Conservation (phyloP, 805 yeast genomes). For the Metschnikowia lunata region DNA sequence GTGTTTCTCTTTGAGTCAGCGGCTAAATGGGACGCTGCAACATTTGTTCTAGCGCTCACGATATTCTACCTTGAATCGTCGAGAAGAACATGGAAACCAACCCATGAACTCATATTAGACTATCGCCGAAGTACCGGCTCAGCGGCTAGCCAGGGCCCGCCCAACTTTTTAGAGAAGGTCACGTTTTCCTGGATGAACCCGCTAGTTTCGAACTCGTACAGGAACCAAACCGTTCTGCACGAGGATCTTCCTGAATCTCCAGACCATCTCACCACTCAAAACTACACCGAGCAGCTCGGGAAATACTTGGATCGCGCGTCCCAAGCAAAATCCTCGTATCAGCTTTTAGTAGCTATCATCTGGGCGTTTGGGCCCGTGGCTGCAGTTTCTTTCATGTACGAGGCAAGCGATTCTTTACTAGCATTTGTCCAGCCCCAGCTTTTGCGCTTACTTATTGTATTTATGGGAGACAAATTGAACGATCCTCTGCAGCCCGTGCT, state of each 20-base stretch:
- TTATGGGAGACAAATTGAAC: conserved; percentile 41
- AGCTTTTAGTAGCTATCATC: conserved; percentile 18
- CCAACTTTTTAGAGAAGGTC: conserved; percentile 35
- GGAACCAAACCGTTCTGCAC: conserved; percentile 28
- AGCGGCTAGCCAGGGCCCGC: conserved; percentile 12
- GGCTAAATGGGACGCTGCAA: conserved; percentile 2
- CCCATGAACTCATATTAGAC: conserved; percentile 31
- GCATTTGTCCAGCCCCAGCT: conserved; percentile 81
- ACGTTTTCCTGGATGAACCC: conserved; percentile 49
- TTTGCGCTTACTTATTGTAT: conserved; percentile 59
- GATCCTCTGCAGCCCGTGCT: conserved; percentile 14
- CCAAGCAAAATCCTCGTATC: conserved; percentile 3
- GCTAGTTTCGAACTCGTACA: conserved; percentile 36
- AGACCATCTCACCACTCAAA: conserved; percentile 21
- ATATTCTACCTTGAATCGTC: conserved; percentile 39
- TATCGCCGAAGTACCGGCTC: conserved; percentile 21
- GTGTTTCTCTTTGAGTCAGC: conserved; percentile 11
- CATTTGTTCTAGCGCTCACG: conserved; percentile 23
- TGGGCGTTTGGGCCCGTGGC: conserved; percentile 27
- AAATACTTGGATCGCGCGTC: conserved; percentile 16
- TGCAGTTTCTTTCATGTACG: conserved; percentile 21
- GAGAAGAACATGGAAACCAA: conserved; percentile 35
- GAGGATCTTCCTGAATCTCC: conserved; percentile 31
- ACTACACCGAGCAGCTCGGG: conserved; percentile 15
- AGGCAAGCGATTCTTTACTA: conserved; percentile 21